phyloP scores from a whole-genome alignment of 306 rosid genomes.

The Casuarina cunninghamiana region DNA sequence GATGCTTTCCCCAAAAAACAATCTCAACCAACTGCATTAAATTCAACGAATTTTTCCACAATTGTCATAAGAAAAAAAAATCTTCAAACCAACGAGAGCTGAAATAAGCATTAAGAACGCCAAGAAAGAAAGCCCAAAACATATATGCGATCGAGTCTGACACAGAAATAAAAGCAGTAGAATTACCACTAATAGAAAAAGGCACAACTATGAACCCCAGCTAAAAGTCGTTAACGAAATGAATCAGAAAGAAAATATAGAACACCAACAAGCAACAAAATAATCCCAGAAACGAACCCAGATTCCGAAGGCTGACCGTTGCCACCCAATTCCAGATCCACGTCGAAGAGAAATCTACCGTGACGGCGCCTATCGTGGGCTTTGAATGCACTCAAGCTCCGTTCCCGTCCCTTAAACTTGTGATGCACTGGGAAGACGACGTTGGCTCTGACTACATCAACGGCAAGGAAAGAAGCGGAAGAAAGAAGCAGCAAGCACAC shows the following conservation, averaged over 20 bases:
- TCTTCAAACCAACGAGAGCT: neutral
- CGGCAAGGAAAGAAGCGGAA: constrained; percentile 23
- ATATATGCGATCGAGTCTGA: too few relatives aligned
- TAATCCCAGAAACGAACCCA: constrained; percentile 48
- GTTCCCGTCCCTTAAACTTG: constrained; percentile 54
- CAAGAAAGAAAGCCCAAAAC: neutral
- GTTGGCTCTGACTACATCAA: constrained; percentile 33
- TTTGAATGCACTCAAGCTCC: constrained; percentile 49
- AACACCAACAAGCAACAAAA: neutral
- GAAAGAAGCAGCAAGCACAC: constrained; percentile 21
- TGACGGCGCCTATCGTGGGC: constrained; percentile 70
- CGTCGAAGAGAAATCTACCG: constrained; percentile 64
- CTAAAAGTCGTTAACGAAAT: neutral
- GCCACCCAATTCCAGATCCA: constrained; percentile 77
- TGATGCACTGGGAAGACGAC: constrained; percentile 58
- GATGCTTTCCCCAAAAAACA: neutral
- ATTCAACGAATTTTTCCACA: too few relatives aligned
- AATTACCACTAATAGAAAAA: neutral
- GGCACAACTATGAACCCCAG: neutral
- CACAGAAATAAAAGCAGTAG: neutral
- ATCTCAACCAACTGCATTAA: neutral
- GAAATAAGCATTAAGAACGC: neutral
- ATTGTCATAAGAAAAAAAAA: neutral
- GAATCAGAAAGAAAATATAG: neutral
- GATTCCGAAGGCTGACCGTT: constrained; percentile 62